Base-by-base conservation (phyloP, 1,284 basidiomycete genomes). In the Trichosporon faecale region DNA sequence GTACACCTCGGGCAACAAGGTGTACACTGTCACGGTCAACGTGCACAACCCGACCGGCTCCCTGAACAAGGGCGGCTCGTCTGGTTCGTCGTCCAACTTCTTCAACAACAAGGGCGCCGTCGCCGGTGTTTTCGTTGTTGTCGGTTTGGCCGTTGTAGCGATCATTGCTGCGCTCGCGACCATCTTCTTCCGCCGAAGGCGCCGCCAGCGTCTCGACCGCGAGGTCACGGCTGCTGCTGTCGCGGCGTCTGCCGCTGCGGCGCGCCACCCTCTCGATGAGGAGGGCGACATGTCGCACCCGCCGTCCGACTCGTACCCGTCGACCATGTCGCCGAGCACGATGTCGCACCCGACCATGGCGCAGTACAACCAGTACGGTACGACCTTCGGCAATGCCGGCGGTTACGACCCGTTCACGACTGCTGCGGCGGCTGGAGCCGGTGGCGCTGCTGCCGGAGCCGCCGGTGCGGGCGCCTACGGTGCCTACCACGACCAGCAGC, bases 101-200 rank as follows among this genome's bases (percentile, higher is more conserved):
- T 85, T 85, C 74, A 81, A 80, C 76, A 80, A 80, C 76, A 81
- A 80, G 40, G 83, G 83, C 5, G 84, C 84, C 1, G 84, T 85
- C 16, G 84, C 83, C 7, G 84, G 84, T 46, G 80, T 81, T 3
- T 85, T 85, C 67, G 84, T 85, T 35, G 83, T 84, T 7, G 84
- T 85, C n/a, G 84, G 84, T 67, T 78, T 85, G 18, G 83, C 82
- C 8, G 79, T 82, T 18, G 81, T 84, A 2, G 82, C 81, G 3
- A 78, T 84, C 44, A 65, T 82, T 14, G 73, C 79, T 31, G 84
- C 80, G 6, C 74, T 82, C n/a, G 81, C 78, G 16, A 74, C 84
- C 64, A 70, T 85, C 33, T 82, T 82, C 71, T 80, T 83, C 76
- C 75, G 82, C 27, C 70, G 82, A 49, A 70, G 84, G 46, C 72